phyloP scores from a whole-genome alignment of 2,329 filamentous ascomycete species.

The Herpomyces periplanetae region DNA sequence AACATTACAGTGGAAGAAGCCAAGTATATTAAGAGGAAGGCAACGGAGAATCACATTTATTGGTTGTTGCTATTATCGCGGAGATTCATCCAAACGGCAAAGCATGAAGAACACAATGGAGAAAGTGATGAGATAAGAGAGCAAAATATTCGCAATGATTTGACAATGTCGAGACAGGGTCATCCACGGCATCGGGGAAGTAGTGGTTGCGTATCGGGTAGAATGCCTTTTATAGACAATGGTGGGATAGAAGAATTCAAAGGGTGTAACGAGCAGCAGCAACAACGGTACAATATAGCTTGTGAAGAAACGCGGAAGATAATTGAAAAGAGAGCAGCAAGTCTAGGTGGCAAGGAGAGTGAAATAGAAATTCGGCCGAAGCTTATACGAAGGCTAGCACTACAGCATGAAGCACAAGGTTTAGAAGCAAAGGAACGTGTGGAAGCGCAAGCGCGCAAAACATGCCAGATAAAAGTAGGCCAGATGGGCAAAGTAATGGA shows the following conservation, averaged over 20 bases:
- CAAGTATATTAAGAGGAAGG: slow-evolving; percentile 58
- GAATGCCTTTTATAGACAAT: too few species aligned
- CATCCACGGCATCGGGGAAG: too few species aligned
- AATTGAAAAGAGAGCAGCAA: too few species aligned
- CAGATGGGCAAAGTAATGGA: slow-evolving; percentile 92
- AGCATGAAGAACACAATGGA: slow-evolving; percentile 8
- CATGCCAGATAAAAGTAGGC: slow-evolving; percentile 81
- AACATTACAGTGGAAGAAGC: slow-evolving; percentile 61
- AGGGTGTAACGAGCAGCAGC: too few species aligned
- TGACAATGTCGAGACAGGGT: too few species aligned
- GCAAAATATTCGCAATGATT: too few species aligned
- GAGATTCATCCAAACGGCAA: slow-evolving; percentile 14
- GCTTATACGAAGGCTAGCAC: slow-evolving; percentile 75
- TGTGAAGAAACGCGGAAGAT: too few species aligned
- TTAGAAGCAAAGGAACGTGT: slow-evolving; percentile 85
- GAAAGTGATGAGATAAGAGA: too few species aligned
- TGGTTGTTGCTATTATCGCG: slow-evolving; percentile 98
- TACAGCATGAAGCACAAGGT: slow-evolving; percentile 53
- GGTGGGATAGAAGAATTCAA: too few species aligned
- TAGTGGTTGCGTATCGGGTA: too few species aligned
- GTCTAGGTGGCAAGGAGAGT: slow-evolving; percentile 18
- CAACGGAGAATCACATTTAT: slow-evolving; percentile 76
- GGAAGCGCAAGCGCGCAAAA: slow-evolving; percentile 81
- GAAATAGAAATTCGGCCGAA: slow-evolving; percentile 58
- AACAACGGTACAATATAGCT: too few species aligned